phyloP scores from a whole-genome alignment of 108 stramenopile species.

The Fistulifera solaris region DNA sequence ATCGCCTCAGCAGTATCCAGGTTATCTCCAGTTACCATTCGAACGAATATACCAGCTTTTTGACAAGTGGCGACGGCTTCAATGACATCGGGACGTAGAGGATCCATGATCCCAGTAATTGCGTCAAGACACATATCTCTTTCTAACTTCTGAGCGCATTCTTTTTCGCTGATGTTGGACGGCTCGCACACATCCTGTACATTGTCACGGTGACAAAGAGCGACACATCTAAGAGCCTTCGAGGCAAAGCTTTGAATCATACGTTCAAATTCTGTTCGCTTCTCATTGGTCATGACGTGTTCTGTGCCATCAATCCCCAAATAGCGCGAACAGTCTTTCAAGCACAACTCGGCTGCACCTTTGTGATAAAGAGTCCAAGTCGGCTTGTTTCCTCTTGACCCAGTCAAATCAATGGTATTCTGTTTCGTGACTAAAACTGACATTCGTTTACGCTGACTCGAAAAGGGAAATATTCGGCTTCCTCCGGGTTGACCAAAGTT shows the following conservation, averaged over 20 bases:
- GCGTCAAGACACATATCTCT: conserved; percentile 61
- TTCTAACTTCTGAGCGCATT: conserved; percentile 44
- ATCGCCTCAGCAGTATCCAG: conserved; percentile 89
- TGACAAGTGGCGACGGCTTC: conserved; percentile 87
- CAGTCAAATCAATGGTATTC: background rate
- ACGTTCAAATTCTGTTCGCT: conserved; percentile 30
- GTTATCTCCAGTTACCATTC: conserved; percentile 98
- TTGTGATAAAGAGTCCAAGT: conserved; percentile 59
- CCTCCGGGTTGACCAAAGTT: conserved; percentile 53
- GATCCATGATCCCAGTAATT: conserved; percentile 88
- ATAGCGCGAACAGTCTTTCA: conserved; percentile 46
- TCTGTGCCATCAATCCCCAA: conserved; percentile 47
- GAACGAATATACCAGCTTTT: conserved; percentile 88
- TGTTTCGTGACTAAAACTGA: conserved; percentile 45
- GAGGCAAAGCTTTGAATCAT: conserved; percentile 42
- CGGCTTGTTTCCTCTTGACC: background rate
- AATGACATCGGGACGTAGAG: conserved; percentile 79
- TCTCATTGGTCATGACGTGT: conserved; percentile 36
- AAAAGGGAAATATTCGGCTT: conserved; percentile 60
- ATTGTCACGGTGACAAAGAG: conserved; percentile 35
- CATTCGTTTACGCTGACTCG: conserved; percentile 55
- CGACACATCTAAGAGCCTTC: conserved; percentile 61
- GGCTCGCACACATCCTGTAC: conserved; percentile 31
- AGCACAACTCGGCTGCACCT: conserved; percentile 57
- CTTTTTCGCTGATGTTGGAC: conserved; percentile 13